A percentile compares a stretch with the other conserved stretches of the same genome.
phyloP scores from a whole-genome alignment of 1,284 basidiomycete genomes.

The Cutaneotrichosporon sp. region DNA sequence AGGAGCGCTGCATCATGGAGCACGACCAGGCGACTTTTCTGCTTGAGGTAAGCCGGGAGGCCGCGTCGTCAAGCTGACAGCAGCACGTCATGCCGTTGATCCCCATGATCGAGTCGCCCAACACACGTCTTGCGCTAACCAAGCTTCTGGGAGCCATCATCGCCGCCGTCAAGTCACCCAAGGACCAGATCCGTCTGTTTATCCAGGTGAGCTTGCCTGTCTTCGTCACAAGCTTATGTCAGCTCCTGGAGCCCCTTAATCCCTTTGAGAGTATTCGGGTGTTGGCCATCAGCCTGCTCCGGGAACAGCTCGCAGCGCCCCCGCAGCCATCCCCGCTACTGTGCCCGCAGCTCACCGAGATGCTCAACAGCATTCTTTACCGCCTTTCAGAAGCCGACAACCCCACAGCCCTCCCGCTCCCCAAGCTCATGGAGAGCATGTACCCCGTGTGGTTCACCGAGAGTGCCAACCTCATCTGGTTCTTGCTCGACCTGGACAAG shows the following conservation, averaged over 20 bases:
- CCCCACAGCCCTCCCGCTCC: slow-evolving; percentile 14
- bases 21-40: slow-evolving; percentile 30
- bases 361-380: slow-evolving; percentile 24
- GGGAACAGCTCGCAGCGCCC: slow-evolving; percentile 22
- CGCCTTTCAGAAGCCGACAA: slow-evolving; percentile 9
- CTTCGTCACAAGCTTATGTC: neutral
- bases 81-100: slow-evolving; percentile 33
- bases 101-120: slow-evolving; percentile 23
- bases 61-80: neutral
- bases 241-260: slow-evolving; percentile 38
- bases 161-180: slow-evolving; percentile 5
- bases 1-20: slow-evolving; percentile 10
- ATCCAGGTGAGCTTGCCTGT: slow-evolving; percentile 22
- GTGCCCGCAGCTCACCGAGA: slow-evolving; percentile 8
- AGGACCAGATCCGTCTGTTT: slow-evolving; percentile 26
- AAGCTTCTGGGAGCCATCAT: slow-evolving; percentile 34
- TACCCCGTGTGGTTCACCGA: slow-evolving; percentile 32
- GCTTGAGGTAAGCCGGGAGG: slow-evolving; percentile 26
- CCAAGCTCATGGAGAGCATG: slow-evolving; percentile 19
- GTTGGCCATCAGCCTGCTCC: slow-evolving; percentile 28
- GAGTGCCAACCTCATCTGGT: slow-evolving; percentile 19
- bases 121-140: slow-evolving; percentile 26
- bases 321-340: slow-evolving; percentile 12
- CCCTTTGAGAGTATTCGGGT: slow-evolving; percentile 38
- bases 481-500: slow-evolving; percentile 12